Percentiles rank a stretch among this genome's conserved stretches.
Evolutionary conservation across 192 early-diverging fungal species (phyloP).

Genomic region (Anaeromyces robustus): DNA sequence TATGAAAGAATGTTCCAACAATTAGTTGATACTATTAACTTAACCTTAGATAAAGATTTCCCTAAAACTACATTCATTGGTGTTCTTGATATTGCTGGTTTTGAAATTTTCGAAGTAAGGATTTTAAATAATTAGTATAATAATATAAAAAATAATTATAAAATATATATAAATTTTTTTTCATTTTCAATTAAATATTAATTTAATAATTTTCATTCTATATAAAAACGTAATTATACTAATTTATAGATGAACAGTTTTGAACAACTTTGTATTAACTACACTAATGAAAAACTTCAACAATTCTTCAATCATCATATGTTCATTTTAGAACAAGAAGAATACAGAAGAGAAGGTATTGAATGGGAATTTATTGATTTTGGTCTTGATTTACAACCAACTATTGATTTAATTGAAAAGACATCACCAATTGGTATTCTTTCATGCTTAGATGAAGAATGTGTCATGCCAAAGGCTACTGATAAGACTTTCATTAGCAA

Average conservation of each 20-base stretch:
- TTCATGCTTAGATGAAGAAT: constrained; percentile 94
- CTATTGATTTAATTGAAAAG: constrained; percentile 96
- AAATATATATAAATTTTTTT: too few species aligned
- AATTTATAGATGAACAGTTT: constrained; percentile 95
- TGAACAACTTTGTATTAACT: constrained; percentile 99
- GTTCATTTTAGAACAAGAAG: constrained; percentile 97
- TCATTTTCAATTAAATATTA: too few species aligned
- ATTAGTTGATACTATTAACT: constrained; percentile 79
- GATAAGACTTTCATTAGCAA: constrained; percentile 92
- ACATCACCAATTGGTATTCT: constrained; percentile 90
- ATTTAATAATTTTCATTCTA: too few species aligned
- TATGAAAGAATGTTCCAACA: constrained; percentile 94
- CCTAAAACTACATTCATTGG: constrained; percentile 81
- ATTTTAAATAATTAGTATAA: constrained; percentile 7
- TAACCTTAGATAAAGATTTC: constrained; percentile 34
- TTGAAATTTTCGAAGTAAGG: constrained; percentile 89
- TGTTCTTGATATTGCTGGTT: constrained; percentile 96
- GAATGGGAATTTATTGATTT: constrained; percentile 98
- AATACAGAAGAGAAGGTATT: constrained; percentile 90
- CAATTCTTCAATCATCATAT: constrained; percentile 99
- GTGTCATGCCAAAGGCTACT: constrained; percentile 89
- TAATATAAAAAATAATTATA: too few species aligned
- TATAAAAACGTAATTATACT: too few species aligned
- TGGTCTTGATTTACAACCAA: constrained; percentile 91
- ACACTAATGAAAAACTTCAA: constrained; percentile 95